phyloP scores from a whole-genome alignment of 306 rosid genomes.

The Mimosa bimucronata region DNA sequence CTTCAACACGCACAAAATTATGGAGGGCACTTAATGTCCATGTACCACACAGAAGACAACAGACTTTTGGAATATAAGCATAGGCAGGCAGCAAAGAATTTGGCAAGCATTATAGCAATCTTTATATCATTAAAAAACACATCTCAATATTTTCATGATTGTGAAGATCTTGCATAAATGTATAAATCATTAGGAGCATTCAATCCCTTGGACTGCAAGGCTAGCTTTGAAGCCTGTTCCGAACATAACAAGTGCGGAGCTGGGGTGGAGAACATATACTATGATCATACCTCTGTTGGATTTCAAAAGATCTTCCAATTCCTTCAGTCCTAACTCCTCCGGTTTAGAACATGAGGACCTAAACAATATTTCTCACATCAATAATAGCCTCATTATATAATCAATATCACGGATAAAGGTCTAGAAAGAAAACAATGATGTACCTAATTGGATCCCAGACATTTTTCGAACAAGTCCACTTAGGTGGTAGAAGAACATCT shows the following conservation, averaged over 20 bases:
- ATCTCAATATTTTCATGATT: too few species aligned
- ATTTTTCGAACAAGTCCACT: constrained; percentile 88
- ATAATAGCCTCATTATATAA: constrained; percentile 28
- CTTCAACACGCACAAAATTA: background rate
- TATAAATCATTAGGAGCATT: background rate
- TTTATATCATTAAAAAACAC: background rate
- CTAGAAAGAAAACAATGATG: constrained; percentile 25
- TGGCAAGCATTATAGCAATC: background rate
- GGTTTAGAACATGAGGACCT: constrained; percentile 75
- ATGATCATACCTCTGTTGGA: constrained; percentile 63
- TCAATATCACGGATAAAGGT: constrained; percentile 26
- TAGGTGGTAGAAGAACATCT: constrained; percentile 89
- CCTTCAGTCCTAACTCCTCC: constrained; percentile 71
- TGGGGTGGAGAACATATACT: constrained; percentile 15
- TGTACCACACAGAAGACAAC: too few species aligned
- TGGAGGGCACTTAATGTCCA: background rate
- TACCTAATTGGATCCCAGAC: constrained; percentile 89
- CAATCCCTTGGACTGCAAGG: constrained; percentile 24
- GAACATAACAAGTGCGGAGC: constrained; percentile 18
- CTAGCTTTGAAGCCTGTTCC: constrained; percentile 23
- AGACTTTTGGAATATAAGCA: too few species aligned
- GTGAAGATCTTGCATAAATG: too few species aligned
- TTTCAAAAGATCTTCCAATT: constrained; percentile 72
- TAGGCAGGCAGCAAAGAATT: constrained; percentile 10
- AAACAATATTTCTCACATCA: constrained; percentile 33